phyloP scores from a whole-genome alignment of 108 stramenopile genomes.

The Skeletonema menzelii region DNA sequence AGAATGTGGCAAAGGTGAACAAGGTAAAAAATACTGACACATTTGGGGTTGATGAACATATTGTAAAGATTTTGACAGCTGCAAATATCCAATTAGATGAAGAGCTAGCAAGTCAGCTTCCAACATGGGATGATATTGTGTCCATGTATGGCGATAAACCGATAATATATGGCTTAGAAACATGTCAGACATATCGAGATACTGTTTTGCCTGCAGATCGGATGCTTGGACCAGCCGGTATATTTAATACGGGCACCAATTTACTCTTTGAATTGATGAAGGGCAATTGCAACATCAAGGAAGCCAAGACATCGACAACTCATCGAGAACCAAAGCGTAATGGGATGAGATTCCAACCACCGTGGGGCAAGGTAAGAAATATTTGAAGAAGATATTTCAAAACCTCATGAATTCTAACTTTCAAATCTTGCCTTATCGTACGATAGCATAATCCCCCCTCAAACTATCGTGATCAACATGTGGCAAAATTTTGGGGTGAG shows the following conservation, averaged over 20 bases:
- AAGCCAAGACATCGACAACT: neutral
- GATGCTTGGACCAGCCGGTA: constrained; percentile 37
- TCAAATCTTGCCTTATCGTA: too few species aligned
- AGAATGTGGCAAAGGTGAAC: neutral
- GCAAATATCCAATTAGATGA: constrained; percentile 54
- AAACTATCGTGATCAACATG: constrained; percentile 26
- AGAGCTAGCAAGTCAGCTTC: constrained; percentile 51
- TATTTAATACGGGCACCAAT: constrained; percentile 92
- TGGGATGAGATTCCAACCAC: constrained; percentile 1
- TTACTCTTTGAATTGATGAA: constrained; percentile 60
- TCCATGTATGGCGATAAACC: constrained; percentile 31
- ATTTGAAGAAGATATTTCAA: too few species aligned
- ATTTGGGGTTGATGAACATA: constrained; percentile 40
- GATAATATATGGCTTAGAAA: constrained; percentile 48
- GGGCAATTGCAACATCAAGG: constrained; percentile 51
- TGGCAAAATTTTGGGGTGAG: constrained; percentile 41
- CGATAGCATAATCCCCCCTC: constrained; percentile 51
- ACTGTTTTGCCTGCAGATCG: constrained; percentile 20
- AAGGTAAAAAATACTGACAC: constrained; percentile 8
- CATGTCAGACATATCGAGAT: constrained; percentile 43
- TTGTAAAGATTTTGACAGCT: constrained; percentile 51
- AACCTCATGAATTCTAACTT: too few species aligned
- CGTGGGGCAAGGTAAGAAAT: neutral
- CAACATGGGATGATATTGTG: constrained; percentile 66
- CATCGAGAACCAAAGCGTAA: neutral